Conservation (phyloP, 768 basidiomycete genomes). For the Suillus plorans region DNA sequence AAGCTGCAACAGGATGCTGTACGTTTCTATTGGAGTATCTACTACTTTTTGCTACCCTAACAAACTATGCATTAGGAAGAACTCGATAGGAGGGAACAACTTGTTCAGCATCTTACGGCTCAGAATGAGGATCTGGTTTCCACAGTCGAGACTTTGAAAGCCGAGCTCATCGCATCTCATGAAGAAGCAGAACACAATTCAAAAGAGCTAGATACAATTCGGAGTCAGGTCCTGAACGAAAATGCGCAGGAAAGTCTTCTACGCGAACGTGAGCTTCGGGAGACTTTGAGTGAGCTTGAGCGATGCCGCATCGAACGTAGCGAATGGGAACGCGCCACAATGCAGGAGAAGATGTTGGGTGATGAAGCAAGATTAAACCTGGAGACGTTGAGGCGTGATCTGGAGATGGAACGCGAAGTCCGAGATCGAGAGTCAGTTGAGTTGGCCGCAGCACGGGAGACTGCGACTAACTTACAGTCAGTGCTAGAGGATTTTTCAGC, state of each 20-base stretch:
- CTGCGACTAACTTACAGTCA: conserved; percentile 80
- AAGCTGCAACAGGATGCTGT: conserved; percentile 97
- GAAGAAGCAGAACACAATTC: conserved; percentile 73
- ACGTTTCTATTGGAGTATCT: conserved; percentile 30
- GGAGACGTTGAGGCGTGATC: conserved; percentile 57
- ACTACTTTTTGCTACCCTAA: not conserved
- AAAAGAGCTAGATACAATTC: conserved; percentile 66
- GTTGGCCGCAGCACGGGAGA: conserved; percentile 69
- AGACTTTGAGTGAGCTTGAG: conserved; percentile 85
- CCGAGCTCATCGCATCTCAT: conserved; percentile 75
- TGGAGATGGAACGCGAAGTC: conserved; percentile 64
- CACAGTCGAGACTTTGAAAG: conserved; percentile 77
- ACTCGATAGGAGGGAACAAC: conserved; percentile 88
- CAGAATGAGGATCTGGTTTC: conserved; percentile 72
- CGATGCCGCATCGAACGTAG: conserved; percentile 79
- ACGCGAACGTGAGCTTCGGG: conserved; percentile 79
- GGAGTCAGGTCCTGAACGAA: conserved; percentile 63
- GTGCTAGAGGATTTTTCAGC: conserved; percentile 95
- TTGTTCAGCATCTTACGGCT: conserved; percentile 73
- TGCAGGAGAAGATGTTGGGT: conserved; percentile 64
- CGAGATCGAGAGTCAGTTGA: conserved; percentile 54
- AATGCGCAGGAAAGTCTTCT: conserved; percentile 65
- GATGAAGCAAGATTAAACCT: conserved; percentile 68
- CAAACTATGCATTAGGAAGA: conserved; percentile 74
- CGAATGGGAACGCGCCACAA: conserved; percentile 62